These are phyloP conservation scores for Aspergillus thermomutatus DNA, from an alignment of 2,329 filamentous ascomycete species.

Conservation along the genomic window DNA sequence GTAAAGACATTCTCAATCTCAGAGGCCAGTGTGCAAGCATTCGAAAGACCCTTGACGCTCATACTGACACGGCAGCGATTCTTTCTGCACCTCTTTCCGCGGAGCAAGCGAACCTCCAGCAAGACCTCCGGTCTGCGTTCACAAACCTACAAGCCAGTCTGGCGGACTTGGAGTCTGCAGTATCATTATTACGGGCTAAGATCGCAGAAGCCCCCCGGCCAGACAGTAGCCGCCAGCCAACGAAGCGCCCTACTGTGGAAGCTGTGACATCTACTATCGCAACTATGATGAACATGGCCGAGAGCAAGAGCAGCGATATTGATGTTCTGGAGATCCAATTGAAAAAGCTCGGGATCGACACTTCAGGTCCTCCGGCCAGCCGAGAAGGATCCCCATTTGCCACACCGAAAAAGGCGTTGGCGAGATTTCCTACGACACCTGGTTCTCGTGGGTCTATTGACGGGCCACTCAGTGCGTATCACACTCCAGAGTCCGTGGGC, in stretches of 20 bases:
- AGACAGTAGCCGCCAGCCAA: constrained; percentile 41
- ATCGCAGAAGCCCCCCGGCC: constrained; percentile 58
- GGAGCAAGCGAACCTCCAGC: constrained; percentile 80
- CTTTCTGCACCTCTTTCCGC: constrained; percentile 73
- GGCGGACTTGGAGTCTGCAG: constrained; percentile 72
- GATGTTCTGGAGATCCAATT: constrained; percentile 87
- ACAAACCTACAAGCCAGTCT: constrained; percentile 71
- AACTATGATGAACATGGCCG: constrained; percentile 89
- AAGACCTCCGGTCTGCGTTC: constrained; percentile 74
- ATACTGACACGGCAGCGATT: constrained; percentile 66
- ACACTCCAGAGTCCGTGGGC: constrained; percentile 40
- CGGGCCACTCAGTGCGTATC: constrained; percentile 32
- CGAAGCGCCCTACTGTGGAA: constrained; percentile 75
- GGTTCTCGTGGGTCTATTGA: constrained; percentile 37
- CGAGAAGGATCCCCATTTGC: constrained; percentile 39
- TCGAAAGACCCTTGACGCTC: constrained; percentile 67
- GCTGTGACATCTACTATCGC: constrained; percentile 85
- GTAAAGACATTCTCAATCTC: constrained; percentile 68
- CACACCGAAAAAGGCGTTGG: constrained; percentile 33
- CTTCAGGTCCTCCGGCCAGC: constrained; percentile 20
- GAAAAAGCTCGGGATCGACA: constrained; percentile 62
- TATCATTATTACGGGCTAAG: constrained; percentile 75
- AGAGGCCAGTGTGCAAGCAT: constrained; percentile 75
- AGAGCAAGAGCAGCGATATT: constrained; percentile 86
- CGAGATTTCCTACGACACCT: constrained; percentile 34